Evolutionary conservation across 495 filamentous ascomycete genomes (phyloP).

Genomic region (Aspergillus kassunensis): DNA sequence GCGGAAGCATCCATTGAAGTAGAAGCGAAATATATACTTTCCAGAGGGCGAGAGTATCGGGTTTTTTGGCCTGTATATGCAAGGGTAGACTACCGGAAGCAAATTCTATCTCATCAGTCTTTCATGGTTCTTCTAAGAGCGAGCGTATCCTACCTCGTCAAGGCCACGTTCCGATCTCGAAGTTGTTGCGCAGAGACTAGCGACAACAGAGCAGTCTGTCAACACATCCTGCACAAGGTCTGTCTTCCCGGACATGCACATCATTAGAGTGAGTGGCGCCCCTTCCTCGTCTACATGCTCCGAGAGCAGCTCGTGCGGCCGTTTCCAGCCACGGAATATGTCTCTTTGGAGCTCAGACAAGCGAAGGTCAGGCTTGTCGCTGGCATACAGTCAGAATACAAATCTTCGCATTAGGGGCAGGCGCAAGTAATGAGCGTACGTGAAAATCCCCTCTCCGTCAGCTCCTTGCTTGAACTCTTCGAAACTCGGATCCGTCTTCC

Average conservation of each 20-base stretch:
- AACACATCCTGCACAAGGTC: slow-evolving; percentile 93
- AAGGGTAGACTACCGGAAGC: slow-evolving; percentile 68
- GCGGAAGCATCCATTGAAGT: slow-evolving; percentile 92
- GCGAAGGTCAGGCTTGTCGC: slow-evolving; percentile 62
- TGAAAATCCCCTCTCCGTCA: slow-evolving; percentile 41
- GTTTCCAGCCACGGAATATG: slow-evolving; percentile 77
- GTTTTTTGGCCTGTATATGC: slow-evolving; percentile 48
- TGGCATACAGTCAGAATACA: slow-evolving; percentile 36
- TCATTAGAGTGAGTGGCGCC: slow-evolving; percentile 36
- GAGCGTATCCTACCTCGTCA: slow-evolving; percentile 44
- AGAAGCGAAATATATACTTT: slow-evolving; percentile 85
- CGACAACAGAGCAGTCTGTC: slow-evolving; percentile 95
- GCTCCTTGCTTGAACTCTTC: slow-evolving; percentile 46
- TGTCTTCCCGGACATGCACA: slow-evolving; percentile 50
- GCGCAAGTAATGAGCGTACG: slow-evolving; percentile 39
- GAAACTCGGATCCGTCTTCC: slow-evolving; percentile 56
- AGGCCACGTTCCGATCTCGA: slow-evolving; percentile 60
- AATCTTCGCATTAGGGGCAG: not conserved
- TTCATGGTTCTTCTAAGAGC: not conserved
- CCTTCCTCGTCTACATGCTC: slow-evolving; percentile 9
- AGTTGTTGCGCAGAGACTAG: slow-evolving; percentile 82
- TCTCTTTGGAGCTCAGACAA: slow-evolving; percentile 67
- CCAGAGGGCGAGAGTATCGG: slow-evolving; percentile 68
- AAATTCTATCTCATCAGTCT: slow-evolving; percentile 54
- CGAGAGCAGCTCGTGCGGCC: slow-evolving; percentile 56